Conservation (phyloP, 1,284 basidiomycete genomes). For the Moesziomyces sp. region DNA sequence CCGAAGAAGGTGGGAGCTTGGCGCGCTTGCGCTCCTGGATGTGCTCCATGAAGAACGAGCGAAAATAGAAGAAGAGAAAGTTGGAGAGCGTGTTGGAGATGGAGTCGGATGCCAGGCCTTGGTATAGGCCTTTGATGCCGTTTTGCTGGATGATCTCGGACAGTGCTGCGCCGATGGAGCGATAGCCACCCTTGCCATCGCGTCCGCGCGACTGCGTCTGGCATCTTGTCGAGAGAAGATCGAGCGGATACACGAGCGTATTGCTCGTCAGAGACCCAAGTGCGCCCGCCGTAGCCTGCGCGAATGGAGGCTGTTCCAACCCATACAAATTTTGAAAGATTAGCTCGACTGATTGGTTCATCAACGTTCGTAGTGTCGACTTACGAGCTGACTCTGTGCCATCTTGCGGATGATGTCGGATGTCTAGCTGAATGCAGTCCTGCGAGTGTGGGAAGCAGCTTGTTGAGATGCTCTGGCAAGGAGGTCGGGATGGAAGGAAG, state of each 20-base stretch:
- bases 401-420: constrained; percentile 7
- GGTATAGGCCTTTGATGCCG: constrained; percentile 62
- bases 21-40: constrained; percentile 31
- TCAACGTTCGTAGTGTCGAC: background rate
- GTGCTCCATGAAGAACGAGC: constrained; percentile 49
- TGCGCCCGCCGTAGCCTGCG: constrained; percentile 69
- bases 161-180: constrained; percentile 41
- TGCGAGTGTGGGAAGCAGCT: no score
- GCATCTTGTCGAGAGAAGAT: constrained; percentile 69
- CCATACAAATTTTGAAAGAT: background rate
- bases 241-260: constrained; percentile 70
- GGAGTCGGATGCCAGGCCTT: constrained; percentile 68
- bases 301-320: constrained; percentile 67
- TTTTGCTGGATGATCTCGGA: constrained; percentile 49
- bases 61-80: constrained; percentile 62
- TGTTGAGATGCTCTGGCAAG: no score
- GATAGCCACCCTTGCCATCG: constrained; percentile 39
- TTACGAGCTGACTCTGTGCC: constrained; percentile 43
- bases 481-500: no score
- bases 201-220: constrained; percentile 63
- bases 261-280: constrained; percentile 69
- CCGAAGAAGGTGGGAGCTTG: constrained; percentile 15
- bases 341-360: background rate
- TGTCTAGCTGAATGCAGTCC: no score
- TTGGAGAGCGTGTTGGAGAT: constrained; percentile 69